Base-by-base conservation (phyloP, 108 stramenopile species). In the Fragilariopsis cylindrus region DNA sequence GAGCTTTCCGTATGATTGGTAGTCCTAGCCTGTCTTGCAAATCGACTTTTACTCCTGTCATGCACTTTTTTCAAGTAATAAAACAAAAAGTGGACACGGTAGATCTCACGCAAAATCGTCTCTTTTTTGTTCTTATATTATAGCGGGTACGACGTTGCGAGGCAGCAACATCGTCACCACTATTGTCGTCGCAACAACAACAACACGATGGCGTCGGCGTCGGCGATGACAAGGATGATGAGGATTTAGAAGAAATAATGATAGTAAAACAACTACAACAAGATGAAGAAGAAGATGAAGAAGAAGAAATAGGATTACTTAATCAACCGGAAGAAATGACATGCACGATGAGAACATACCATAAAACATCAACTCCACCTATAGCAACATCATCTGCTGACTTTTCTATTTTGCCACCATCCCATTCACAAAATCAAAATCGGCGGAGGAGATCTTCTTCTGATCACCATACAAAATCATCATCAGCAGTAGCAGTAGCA, bases 301-400 rank as follows among this genome's bases (percentile, higher is more conserved):
- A 43, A 11, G 30, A 7, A 9, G 8, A 12, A 63, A 16, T 18
- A 18, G 18, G 58, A 18, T 3, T 45, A 50, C 67, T 19, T 0
- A 5, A 0, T 46, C 57, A 79, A 48, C 63, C 50, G 49, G 71
- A 80, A 64, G 70, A 74, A 0, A 71, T 75, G 73, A 75, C 56
- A 11, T 75, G 73, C 57, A 80, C 74, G 1, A 80, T 80, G 79
- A 39, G 74, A 46, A 60, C 70, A 18, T 80, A 74, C 74, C 79
- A 75, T 48, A 72, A 60, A 39, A 50, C 53, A 44, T 18, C 67
- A 39, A 68, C 30, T 2, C 30, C 30, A 0, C 30, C 30, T 0
- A 30, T 30, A 30, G 2, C 30, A 30, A 30, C 1, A 30, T 30
- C 30, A 30, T 30, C 30, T 19, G 19, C 19, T 30, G 30, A 30